phyloP scores from a whole-genome alignment of 2,329 filamentous ascomycete genomes.

The Alternaria incomplexa region DNA sequence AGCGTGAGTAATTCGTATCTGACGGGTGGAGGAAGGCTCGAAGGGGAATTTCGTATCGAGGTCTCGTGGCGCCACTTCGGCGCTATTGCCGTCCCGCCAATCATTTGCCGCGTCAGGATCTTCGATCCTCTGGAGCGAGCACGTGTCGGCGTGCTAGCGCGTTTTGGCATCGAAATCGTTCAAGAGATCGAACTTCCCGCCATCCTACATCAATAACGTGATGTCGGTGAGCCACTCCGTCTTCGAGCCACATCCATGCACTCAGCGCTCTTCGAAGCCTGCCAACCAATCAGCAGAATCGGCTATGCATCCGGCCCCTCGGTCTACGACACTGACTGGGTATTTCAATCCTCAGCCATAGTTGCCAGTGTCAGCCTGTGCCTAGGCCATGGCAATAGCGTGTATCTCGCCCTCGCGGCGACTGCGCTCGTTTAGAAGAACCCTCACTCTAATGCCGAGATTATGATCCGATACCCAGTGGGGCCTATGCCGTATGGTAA shows the following conservation, averaged over 20 bases:
- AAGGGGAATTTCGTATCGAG: conserved; percentile 5
- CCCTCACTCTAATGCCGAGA: neutral
- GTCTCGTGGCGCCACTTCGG: neutral
- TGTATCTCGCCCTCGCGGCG: neutral
- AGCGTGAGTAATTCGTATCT: neutral
- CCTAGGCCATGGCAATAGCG: neutral
- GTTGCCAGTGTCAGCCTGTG: neutral
- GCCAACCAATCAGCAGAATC: neutral
- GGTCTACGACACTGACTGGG: neutral
- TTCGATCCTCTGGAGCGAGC: neutral
- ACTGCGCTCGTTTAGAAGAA: neutral
- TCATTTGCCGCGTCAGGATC: neutral
- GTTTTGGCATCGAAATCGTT: neutral
- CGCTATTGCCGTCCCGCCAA: neutral
- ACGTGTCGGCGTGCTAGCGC: conserved; percentile 1
- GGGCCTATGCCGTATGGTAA: neutral
- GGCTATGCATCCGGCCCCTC: neutral
- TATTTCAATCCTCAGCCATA: neutral
- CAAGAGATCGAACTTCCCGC: neutral
- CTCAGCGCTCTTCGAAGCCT: too few species aligned
- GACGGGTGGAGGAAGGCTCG: neutral
- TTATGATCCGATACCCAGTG: neutral
- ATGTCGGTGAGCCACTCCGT: neutral
- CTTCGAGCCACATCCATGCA: neutral
- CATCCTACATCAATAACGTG: neutral